These are phyloP conservation scores for Lepiota venenata DNA, from an alignment of 768 basidiomycete species.

Conservation along the genomic window DNA sequence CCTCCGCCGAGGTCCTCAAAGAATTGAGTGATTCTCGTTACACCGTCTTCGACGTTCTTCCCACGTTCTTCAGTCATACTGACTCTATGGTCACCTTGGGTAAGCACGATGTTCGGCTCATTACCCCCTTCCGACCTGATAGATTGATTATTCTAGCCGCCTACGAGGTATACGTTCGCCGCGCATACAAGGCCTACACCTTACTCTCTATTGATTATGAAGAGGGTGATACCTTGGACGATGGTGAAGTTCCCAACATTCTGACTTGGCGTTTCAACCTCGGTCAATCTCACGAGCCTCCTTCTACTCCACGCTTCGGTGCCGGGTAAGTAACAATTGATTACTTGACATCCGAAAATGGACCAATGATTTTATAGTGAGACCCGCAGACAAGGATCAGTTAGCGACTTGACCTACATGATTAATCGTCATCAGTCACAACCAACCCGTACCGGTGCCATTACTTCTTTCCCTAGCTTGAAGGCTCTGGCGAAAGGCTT, in stretches of 20 bases:
- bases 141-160: constrained; percentile 53
- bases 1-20: constrained; percentile 81
- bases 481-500: constrained; percentile 70
- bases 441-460: constrained; percentile 86
- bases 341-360: not conserved
- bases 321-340: constrained; percentile 34
- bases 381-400: constrained; percentile 81
- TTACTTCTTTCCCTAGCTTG: constrained; percentile 85
- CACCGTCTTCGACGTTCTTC: constrained; percentile 95
- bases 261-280: constrained; percentile 97
- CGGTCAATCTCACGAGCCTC: constrained; percentile 82
- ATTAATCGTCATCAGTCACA: constrained; percentile 85
- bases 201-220: constrained; percentile 92
- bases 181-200: constrained; percentile 93
- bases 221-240: constrained; percentile 82
- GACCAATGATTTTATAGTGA: constrained; percentile 34
- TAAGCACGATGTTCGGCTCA: constrained; percentile 30
- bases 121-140: not conserved
- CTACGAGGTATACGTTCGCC: constrained; percentile 93
- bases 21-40: constrained; percentile 96
- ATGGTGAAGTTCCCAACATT: constrained; percentile 75
- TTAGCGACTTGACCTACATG: constrained; percentile 93
- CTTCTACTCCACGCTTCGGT: constrained; percentile 71
- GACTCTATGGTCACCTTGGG: constrained; percentile 85
- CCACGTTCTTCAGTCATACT: constrained; percentile 87